Base-by-base conservation (phyloP, 2,329 filamentous ascomycete genomes). In the Iodosphaeria phyllophila region DNA sequence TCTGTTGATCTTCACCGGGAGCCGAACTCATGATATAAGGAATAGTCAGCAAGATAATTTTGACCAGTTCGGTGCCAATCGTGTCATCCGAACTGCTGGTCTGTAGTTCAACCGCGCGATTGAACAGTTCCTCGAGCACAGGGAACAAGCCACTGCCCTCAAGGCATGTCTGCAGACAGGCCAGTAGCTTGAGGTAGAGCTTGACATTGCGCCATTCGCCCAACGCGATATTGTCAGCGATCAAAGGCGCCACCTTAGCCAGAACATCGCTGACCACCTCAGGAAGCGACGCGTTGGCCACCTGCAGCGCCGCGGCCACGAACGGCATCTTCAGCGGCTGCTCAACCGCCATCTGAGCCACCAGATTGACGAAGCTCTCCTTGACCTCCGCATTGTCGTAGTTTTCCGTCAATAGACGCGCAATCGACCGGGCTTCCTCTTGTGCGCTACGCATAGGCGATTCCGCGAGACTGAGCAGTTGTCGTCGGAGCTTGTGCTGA, bases 251-350 rank as follows among this genome's bases (percentile, higher is more conserved):
- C 21, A 74, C 56, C 35, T 65, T 68, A 25, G 54, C 59, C 35
- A 95, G 57, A 12, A 92, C 57, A 34, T 82, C 68, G 18, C 62
- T 60, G 16, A 75, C 67, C 18, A 92, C 60, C 35, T 89, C 77
- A 4, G 75, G 60, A 43, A 80, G 82, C 38, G 77, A 54, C 14
- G 68, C 65, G 52, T 95, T 93, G 35, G 74, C 65, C 28, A 82
- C 65, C 29, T 92, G 62, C 21, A 91, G 64, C 9, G 86, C 73
- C 12, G 78, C 80, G 7, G 84, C 83, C 18, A 92, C 64, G 45
- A 93, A 95, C 0, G 89, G 86, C n/a, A 83, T 91, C 59, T 95
- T 95, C 49, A 98, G 74, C 1, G 89, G 89, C 52, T 98, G 89
- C 53, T 98, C 89, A 18, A 80, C 47, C 21, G 77, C 63, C 35